Conservation (phyloP, 2,329 filamentous ascomycete species). For the Orbilia blumenaviensis region DNA sequence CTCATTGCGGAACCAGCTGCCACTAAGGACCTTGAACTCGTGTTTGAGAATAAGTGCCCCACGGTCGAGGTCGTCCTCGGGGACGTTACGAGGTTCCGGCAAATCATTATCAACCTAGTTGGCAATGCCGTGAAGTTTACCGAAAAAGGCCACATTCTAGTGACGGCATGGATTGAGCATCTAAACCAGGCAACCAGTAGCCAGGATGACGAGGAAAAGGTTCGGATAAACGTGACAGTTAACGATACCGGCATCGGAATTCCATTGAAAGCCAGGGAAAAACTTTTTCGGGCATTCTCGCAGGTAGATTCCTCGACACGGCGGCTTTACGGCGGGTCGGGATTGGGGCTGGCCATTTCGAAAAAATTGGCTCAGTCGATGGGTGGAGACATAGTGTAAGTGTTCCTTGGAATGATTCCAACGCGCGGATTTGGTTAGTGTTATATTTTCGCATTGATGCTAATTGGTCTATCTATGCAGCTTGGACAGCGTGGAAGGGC, state of each 20-base stretch:
- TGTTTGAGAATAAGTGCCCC: constrained; percentile 65
- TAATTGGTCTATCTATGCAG: constrained; percentile 60
- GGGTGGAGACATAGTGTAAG: constrained; percentile 64
- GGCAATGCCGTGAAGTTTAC: constrained; percentile 72
- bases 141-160: constrained; percentile 66
- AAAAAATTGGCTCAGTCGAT: constrained; percentile 68
- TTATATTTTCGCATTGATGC: constrained; percentile 24
- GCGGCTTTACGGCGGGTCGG: constrained; percentile 68
- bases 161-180: constrained; percentile 60
- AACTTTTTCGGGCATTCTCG: constrained; percentile 68
- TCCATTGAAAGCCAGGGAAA: constrained; percentile 62
- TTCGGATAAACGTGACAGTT: constrained; percentile 66
- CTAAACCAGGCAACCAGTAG: constrained; percentile 57
- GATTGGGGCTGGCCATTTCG: constrained; percentile 68
- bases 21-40: constrained; percentile 62
- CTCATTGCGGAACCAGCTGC: constrained; percentile 62
- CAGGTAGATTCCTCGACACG: constrained; percentile 68
- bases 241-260: constrained; percentile 68
- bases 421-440: constrained; percentile 11
- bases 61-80: constrained; percentile 64
- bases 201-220: constrained; percentile 62
- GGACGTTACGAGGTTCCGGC: constrained; percentile 70
- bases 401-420: constrained; percentile 43
- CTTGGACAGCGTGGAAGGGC: constrained; percentile 90
- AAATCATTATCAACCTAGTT: constrained; percentile 71